Conservation (phyloP, 305 asterid genomes). For the Rubia tinctorum region DNA sequence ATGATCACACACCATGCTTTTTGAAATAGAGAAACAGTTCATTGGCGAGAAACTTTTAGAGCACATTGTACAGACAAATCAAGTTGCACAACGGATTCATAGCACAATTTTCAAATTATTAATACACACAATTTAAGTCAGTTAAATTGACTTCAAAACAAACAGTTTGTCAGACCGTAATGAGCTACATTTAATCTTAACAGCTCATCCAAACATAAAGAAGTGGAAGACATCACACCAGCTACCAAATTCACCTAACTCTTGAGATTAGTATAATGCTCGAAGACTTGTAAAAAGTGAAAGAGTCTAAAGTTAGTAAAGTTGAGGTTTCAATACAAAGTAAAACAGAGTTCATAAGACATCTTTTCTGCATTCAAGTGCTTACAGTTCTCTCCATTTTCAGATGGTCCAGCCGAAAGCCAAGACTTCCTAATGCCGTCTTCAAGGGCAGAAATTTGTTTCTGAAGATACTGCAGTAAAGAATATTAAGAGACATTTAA, state of each 20-base stretch:
- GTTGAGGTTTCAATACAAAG: background rate
- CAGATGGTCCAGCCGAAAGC: slow-evolving; percentile 46
- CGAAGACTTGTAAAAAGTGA: background rate
- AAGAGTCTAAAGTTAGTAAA: too few relatives aligned
- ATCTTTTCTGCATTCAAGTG: slow-evolving; percentile 23
- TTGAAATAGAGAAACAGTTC: background rate
- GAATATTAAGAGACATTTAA: slow-evolving; percentile 16
- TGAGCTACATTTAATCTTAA: slow-evolving; percentile 1
- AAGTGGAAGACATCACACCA: background rate
- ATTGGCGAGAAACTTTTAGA: background rate
- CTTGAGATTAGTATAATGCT: background rate
- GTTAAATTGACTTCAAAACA: background rate
- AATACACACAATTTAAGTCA: background rate
- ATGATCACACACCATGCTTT: background rate
- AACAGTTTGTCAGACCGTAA: background rate
- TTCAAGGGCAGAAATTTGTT: slow-evolving; percentile 61
- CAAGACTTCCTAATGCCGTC: slow-evolving; percentile 81
- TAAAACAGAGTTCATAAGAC: background rate
- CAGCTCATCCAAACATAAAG: slow-evolving; percentile 6
- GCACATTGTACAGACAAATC: background rate
- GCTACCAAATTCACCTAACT: background rate
- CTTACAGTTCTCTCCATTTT: slow-evolving; percentile 50
- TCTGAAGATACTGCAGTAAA: slow-evolving; percentile 76
- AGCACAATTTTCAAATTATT: background rate
- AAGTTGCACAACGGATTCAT: background rate